Evolutionary conservation across 1,284 basidiomycete genomes (phyloP).

Genomic region (Somion occarium): DNA sequence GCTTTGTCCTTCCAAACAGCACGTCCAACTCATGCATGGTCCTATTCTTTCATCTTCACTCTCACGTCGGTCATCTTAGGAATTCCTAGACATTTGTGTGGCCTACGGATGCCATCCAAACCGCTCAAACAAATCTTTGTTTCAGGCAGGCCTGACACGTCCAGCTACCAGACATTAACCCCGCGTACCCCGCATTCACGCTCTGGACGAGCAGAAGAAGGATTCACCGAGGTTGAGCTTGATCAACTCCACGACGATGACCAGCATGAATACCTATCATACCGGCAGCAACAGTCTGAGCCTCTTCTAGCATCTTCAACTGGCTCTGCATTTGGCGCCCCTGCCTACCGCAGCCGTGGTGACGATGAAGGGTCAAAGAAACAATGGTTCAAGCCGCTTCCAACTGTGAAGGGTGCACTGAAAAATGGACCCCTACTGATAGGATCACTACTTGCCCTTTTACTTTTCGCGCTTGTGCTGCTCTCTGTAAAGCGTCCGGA

Average conservation of each 20-base stretch:
- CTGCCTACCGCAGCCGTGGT: constrained; percentile 36
- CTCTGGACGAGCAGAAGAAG: constrained; percentile 53
- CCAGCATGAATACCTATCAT: constrained; percentile 30
- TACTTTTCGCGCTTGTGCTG: constrained; percentile 47
- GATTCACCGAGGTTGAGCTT: constrained; percentile 42
- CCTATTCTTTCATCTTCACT: neutral
- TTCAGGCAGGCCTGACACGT: constrained; percentile 28
- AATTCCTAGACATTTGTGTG: neutral
- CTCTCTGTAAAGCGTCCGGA: constrained; percentile 48
- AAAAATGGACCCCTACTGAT: constrained; percentile 32
- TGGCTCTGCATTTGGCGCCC: constrained; percentile 34
- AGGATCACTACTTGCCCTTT: constrained; percentile 40
- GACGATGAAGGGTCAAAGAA: constrained; percentile 26
- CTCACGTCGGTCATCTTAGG: neutral
- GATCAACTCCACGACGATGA: constrained; percentile 36
- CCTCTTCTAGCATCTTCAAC: constrained; percentile 47
- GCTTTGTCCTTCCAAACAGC: neutral
- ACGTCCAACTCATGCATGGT: neutral
- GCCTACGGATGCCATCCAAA: constrained; percentile 4
- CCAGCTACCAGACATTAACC: constrained; percentile 42
- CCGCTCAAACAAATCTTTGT: constrained; percentile 14
- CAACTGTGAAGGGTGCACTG: constrained; percentile 19
- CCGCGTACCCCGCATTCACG: constrained; percentile 62
- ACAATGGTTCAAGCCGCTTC: constrained; percentile 12
- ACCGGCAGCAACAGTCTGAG: constrained; percentile 39